Conservation (phyloP, 345 rosid species). For the Brassica napus region DNA sequence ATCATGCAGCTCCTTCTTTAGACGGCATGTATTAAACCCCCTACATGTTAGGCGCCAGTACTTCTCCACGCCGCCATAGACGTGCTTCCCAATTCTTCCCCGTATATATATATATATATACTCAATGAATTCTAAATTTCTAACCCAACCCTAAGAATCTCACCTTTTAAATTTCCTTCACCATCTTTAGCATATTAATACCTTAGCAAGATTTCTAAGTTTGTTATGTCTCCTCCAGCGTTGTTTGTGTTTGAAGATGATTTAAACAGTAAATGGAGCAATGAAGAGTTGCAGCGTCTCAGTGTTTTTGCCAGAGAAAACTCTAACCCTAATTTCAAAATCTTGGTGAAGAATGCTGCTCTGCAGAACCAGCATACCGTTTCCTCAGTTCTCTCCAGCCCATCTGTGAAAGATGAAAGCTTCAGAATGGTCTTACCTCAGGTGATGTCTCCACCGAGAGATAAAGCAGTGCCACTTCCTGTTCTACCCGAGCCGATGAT, state of each 20-base stretch:
- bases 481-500: constrained; percentile 35
- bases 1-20: background rate
- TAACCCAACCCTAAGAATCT: constrained; percentile 8
- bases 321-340: constrained; percentile 20
- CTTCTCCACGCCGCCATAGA: constrained; percentile 37
- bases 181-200: background rate
- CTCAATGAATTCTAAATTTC: constrained; percentile 1
- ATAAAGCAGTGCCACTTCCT: constrained; percentile 40
- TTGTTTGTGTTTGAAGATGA: constrained; percentile 31
- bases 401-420: constrained; percentile 42
- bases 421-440: constrained; percentile 57
- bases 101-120: background rate
- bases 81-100: constrained; percentile 37
- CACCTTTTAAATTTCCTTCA: background rate
- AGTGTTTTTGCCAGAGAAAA: constrained; percentile 23
- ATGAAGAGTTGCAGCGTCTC: constrained; percentile 22
- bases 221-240: constrained; percentile 37
- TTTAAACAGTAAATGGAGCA: constrained; percentile 14
- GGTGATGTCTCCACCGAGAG: constrained; percentile 34
- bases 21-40: constrained; percentile 3
- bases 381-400: constrained; percentile 12
- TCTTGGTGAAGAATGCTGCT: constrained; percentile 16
- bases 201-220: background rate
- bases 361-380: constrained; percentile 4
- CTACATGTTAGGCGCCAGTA: constrained; percentile 31